Base-by-base conservation (phyloP, 2,329 filamentous ascomycete species). In the Calonectria ilicicola region DNA sequence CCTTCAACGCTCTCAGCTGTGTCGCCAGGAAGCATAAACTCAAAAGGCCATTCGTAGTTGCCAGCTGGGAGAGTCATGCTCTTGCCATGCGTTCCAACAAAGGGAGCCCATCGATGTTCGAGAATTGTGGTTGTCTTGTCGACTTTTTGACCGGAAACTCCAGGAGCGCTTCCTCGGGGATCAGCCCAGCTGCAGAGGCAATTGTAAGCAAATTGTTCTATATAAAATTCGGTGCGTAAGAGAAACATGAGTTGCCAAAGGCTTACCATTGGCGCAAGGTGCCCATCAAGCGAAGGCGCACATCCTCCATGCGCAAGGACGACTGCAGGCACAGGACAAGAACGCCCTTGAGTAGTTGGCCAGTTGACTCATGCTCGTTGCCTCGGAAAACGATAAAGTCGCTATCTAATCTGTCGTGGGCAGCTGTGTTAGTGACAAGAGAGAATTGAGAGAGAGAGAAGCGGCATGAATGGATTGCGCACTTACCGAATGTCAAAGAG, bases 1-100 rank as follows among this genome's bases (percentile, higher is more conserved):
- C 97, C 97, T 84, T 98, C 97, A 47, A 99, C 91, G 80, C 95
- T 98, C 88, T 98, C 97, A 21, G 95, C 90, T 27, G 89, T 92
- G 78, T 90, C 86, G 70, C 94, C 94, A 19, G 93, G 90, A n/a
- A 96, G 86, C 70, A 93, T 87, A 70, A 93, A 87, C 77, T 95
- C 92, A 82, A 97, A 96, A 0, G 93, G 93, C 85, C 93, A 96
- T 83, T 96, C 94, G 84, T 97, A 95, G 83, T 96, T 96, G 74
- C 93, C 94, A 29, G 93, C 90, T 5, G 89, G 87, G 29, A 96
- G 86, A 8, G 89, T 88, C 75, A 87, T 87, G 78, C 89, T 91
- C 81, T 87, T 89, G 74, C 89, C 88, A n/a, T 86, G 85, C 8
- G 82, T 83, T 69, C 88, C 87, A 47, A 91, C 88, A 79, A 96